These are phyloP conservation scores for Macrocystidia cucumis DNA, from an alignment of 1,284 basidiomycete species.

Conservation along the genomic window DNA sequence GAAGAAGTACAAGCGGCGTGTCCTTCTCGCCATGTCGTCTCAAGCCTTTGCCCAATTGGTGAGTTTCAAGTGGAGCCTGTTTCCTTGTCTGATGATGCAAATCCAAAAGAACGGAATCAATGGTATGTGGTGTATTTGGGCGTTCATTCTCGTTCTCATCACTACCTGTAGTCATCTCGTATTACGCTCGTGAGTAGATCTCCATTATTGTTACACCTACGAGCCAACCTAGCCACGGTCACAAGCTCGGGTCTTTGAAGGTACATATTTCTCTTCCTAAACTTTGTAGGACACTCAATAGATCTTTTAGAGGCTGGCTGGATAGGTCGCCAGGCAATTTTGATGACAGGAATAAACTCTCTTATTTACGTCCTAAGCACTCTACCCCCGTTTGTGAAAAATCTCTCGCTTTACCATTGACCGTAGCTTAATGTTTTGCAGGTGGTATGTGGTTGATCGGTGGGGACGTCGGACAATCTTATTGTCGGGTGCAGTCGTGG, in stretches of 20 bases:
- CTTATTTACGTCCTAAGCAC: constrained; percentile 84
- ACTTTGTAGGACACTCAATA: constrained; percentile 8
- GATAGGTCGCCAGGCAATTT: constrained; percentile 92
- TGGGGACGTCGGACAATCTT: constrained; percentile 90
- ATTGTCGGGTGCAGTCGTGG: constrained; percentile 84
- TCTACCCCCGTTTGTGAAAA: constrained; percentile 61
- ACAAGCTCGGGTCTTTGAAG: constrained; percentile 79
- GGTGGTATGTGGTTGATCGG: constrained; percentile 93
- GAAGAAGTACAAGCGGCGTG: constrained; percentile 82
- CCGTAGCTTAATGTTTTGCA: constrained; percentile 25
- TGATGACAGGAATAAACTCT: constrained; percentile 96
- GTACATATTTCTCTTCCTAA: constrained; percentile 27
- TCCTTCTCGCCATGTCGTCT: constrained; percentile 95
- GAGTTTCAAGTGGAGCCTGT: constrained; percentile 20
- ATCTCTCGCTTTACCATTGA: not conserved
- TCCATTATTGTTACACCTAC: constrained; percentile 7
- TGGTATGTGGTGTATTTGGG: constrained; percentile 35
- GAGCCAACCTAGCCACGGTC: too few species aligned
- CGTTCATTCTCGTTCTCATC: constrained; percentile 4
- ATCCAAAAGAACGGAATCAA: constrained; percentile 77
- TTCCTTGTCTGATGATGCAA: constrained; percentile 8
- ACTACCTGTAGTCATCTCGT: constrained; percentile 72
- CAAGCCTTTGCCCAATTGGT: constrained; percentile 95
- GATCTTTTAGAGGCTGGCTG: constrained; percentile 79
- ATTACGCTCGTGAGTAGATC: constrained; percentile 76